A percentile compares a stretch with the other conserved stretches of the same genome.
These are phyloP conservation scores for Ogataea hybrid DNA, from an alignment of 1,139 yeast species.

Conservation along the genomic window DNA sequence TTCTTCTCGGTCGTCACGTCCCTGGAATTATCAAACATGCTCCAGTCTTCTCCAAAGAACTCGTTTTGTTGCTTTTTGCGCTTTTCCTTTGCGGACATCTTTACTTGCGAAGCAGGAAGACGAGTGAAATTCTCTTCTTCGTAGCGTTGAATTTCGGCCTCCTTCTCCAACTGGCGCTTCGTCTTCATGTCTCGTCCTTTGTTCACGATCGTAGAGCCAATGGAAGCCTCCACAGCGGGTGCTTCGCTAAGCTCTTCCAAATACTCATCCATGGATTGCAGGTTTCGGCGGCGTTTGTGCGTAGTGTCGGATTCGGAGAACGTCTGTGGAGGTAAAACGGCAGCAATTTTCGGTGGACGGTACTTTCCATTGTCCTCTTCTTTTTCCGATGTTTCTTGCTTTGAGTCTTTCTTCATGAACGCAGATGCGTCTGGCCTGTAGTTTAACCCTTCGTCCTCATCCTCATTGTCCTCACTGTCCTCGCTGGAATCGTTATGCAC, in stretches of 20 bases:
- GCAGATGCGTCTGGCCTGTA: slow-evolving; percentile 71
- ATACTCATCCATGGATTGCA: slow-evolving; percentile 96
- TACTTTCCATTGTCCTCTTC: slow-evolving; percentile 47
- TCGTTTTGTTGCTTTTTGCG: slow-evolving; percentile 62
- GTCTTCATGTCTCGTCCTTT: slow-evolving; percentile 91
- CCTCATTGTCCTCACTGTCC: slow-evolving; percentile 40
- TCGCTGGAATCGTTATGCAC: slow-evolving; percentile 30
- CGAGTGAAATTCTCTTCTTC: slow-evolving; percentile 94
- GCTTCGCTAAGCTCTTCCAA: slow-evolving; percentile 78
- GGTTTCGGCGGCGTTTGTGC: slow-evolving; percentile 49
- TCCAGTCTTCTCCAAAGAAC: slow-evolving; percentile 96
- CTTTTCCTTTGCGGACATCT: slow-evolving; percentile 61
- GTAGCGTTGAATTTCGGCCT: slow-evolving; percentile 71
- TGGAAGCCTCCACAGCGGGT: slow-evolving; percentile 83
- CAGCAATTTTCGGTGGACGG: slow-evolving; percentile 91
- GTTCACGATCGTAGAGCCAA: slow-evolving; percentile 85
- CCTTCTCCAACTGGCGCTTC: slow-evolving; percentile 69
- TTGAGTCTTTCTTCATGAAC: slow-evolving; percentile 31
- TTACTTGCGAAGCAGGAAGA: slow-evolving; percentile 65
- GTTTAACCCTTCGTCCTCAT: slow-evolving; percentile 45
- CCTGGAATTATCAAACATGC: slow-evolving; percentile 67
- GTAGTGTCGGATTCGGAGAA: slow-evolving; percentile 38
- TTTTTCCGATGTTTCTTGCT: slow-evolving; percentile 9
- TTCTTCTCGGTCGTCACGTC: slow-evolving; percentile 38
- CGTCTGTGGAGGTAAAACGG: slow-evolving; percentile 59